Percentiles rank a stretch among this genome's conserved stretches.
Conservation (phyloP, 768 basidiomycete species). For the Trametes gibbosa region DNA sequence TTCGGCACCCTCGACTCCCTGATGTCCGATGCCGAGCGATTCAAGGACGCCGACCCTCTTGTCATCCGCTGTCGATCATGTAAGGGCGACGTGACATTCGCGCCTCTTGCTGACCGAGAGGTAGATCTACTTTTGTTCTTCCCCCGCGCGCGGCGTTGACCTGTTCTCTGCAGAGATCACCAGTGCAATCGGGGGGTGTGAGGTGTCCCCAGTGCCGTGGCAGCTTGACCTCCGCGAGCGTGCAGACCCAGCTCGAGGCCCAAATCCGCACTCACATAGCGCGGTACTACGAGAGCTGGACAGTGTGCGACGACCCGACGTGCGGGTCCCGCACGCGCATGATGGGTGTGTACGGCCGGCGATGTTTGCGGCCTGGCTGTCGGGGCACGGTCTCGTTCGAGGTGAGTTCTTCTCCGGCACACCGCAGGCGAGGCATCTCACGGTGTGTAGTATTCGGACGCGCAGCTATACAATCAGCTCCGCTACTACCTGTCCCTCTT, state of each 20-base stretch:
- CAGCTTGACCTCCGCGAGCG: slow-evolving; percentile 51
- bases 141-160: background rate
- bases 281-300: slow-evolving; percentile 89
- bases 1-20: slow-evolving; percentile 87
- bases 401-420: slow-evolving; percentile 38
- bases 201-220: slow-evolving; percentile 67
- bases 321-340: slow-evolving; percentile 85
- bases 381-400: slow-evolving; percentile 70
- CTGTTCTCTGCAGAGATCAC: slow-evolving; percentile 48
- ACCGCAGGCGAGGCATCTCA: background rate
- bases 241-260: slow-evolving; percentile 82
- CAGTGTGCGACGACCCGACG: slow-evolving; percentile 79
- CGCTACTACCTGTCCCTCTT: slow-evolving; percentile 82
- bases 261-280: slow-evolving; percentile 78
- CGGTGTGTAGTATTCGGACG: slow-evolving; percentile 72
- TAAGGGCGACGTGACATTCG: slow-evolving; percentile 53
- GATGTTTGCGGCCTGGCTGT: slow-evolving; percentile 73
- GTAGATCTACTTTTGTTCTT: slow-evolving; percentile 35
- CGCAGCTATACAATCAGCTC: slow-evolving; percentile 85
- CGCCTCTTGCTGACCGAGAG: slow-evolving; percentile 56
- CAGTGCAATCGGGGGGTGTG: slow-evolving; percentile 64
- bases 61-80: slow-evolving; percentile 77
- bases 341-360: slow-evolving; percentile 89
- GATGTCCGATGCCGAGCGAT: slow-evolving; percentile 84
- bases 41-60: slow-evolving; percentile 72